These are phyloP conservation scores for Centella asiatica DNA, from an alignment of 129 eudicot genomes.

Conservation along the genomic window DNA sequence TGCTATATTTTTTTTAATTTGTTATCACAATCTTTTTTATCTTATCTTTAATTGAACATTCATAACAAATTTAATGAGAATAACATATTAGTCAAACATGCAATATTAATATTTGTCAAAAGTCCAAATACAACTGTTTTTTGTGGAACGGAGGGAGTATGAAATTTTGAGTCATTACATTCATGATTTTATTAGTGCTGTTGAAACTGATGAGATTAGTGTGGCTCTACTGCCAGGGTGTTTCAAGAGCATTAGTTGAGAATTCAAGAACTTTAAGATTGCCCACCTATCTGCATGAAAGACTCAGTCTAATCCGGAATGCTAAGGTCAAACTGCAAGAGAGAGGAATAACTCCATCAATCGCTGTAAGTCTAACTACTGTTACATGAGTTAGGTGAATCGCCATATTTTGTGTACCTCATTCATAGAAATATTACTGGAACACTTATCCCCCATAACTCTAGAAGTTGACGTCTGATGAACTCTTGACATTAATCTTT, in stretches of 20 bases:
- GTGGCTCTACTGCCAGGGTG: slow-evolving; percentile 58
- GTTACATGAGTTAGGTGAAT: neutral
- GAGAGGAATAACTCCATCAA: slow-evolving; percentile 82
- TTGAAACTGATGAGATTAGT: neutral
- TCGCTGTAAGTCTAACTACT: slow-evolving; percentile 52
- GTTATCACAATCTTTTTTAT: too few species aligned
- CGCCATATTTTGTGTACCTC: too few species aligned
- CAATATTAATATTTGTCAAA: too few species aligned
- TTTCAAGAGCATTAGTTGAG: slow-evolving; percentile 73
- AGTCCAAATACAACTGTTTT: too few species aligned
- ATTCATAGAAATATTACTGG: neutral
- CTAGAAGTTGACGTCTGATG: neutral
- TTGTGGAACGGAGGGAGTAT: too few species aligned
- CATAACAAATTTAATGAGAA: too few species aligned
- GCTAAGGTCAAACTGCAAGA: slow-evolving; percentile 74
- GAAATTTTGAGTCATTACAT: neutral
- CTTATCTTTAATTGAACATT: too few species aligned
- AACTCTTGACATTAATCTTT: too few species aligned
- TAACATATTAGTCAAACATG: too few species aligned
- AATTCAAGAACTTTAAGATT: slow-evolving; percentile 74
- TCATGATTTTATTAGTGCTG: neutral
- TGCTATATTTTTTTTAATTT: too few species aligned
- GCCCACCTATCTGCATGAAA: slow-evolving; percentile 88
- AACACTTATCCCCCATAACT: neutral
- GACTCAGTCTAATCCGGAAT: slow-evolving; percentile 67